Percentiles rank a stretch among this genome's conserved stretches.
phyloP scores from a whole-genome alignment of 768 basidiomycete genomes.

The Boletus sp. region DNA sequence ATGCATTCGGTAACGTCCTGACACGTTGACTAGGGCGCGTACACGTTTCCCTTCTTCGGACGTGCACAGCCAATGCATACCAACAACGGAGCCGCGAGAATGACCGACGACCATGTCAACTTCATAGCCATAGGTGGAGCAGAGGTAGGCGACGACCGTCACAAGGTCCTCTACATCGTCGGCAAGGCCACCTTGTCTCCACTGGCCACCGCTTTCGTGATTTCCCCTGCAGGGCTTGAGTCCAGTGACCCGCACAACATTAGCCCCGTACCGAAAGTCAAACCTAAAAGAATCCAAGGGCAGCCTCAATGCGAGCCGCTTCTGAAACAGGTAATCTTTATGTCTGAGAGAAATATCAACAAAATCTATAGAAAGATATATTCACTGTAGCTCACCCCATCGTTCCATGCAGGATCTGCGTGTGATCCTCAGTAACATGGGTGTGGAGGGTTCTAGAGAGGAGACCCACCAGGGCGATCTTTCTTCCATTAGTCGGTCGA shows the following conservation, averaged over 20 bases:
- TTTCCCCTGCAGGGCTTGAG: conserved; percentile 51
- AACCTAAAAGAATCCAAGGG: conserved; percentile 83
- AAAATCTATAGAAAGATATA: not conserved
- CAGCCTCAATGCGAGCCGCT: conserved; percentile 58
- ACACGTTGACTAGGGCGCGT: conserved; percentile 65
- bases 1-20: conserved; percentile 76
- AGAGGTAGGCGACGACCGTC: conserved; percentile 61
- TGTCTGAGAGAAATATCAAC: conserved; percentile 46
- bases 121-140: conserved; percentile 56
- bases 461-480: conserved; percentile 59
- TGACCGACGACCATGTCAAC: conserved; percentile 73
- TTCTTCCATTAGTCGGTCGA: conserved; percentile 52
- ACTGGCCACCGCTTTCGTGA: conserved; percentile 69
- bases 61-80: conserved; percentile 65
- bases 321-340: conserved; percentile 82
- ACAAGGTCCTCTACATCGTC: conserved; percentile 66
- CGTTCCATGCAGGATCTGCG: conserved; percentile 73
- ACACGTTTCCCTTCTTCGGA: conserved; percentile 55
- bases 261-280: conserved; percentile 66
- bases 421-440: conserved; percentile 15
- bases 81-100: conserved; percentile 71
- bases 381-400: conserved; percentile 54
- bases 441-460: conserved; percentile 1
- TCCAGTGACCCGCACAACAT: conserved; percentile 1
- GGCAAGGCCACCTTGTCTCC: conserved; percentile 55